Evolutionary conservation across 495 filamentous ascomycete genomes (phyloP).

Genomic region (Hypoxylon fuscum): DNA sequence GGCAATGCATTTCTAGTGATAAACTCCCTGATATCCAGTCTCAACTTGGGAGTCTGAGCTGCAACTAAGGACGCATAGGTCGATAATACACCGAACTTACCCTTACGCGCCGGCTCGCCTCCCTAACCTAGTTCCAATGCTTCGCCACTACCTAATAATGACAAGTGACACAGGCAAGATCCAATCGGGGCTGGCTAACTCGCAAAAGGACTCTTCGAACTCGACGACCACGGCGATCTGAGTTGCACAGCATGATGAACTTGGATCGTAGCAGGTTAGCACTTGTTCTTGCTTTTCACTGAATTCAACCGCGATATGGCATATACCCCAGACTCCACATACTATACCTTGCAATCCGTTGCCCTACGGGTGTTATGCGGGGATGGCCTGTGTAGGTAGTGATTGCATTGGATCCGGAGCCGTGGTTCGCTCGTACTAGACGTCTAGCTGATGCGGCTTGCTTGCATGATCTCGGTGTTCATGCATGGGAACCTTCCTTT

Average conservation of each 20-base stretch:
- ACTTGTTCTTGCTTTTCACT: not conserved
- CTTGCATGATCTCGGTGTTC: not conserved
- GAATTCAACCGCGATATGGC: not conserved
- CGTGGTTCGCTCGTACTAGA: not conserved
- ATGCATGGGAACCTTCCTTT: conserved; percentile 13
- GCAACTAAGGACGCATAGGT: no score
- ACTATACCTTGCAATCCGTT: no score
- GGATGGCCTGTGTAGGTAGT: not conserved
- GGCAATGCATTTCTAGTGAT: no score
- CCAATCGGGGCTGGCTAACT: conserved; percentile 1
- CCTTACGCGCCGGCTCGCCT: not conserved
- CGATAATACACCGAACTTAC: no score
- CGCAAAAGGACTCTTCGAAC: not conserved
- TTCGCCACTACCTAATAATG: not conserved
- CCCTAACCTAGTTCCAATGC: not conserved
- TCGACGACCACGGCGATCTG: not conserved
- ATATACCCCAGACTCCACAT: conserved; percentile 1
- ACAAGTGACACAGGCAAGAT: not conserved
- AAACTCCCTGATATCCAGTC: no score
- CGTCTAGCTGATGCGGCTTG: not conserved
- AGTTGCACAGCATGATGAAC: conserved; percentile 10
- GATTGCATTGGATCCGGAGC: not conserved
- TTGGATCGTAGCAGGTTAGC: not conserved
- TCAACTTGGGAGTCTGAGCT: no score
- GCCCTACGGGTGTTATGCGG: not conserved